phyloP scores from a whole-genome alignment of 75 land plant genomes.

The Pinus albicaulis region DNA sequence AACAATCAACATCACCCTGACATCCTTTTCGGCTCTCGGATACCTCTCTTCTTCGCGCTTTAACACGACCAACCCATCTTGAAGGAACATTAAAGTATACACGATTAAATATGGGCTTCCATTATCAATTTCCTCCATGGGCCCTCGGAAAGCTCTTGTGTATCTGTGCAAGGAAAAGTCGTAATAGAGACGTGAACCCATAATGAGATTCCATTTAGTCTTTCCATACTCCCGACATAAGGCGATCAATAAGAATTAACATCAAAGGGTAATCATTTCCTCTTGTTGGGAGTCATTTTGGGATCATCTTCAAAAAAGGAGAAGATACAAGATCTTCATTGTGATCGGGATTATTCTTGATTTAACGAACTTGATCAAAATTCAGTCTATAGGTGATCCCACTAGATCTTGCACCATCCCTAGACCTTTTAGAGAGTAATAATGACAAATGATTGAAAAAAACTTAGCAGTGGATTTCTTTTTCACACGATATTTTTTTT shows the following conservation, averaged over 20 bases:
- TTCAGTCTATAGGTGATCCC: not conserved
- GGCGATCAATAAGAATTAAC: constrained; percentile 47
- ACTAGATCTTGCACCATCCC: not conserved
- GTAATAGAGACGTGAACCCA: constrained; percentile 41
- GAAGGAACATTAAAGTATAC: constrained; percentile 73
- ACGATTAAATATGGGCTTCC: constrained; percentile 30
- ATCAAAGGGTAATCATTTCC: constrained; percentile 49
- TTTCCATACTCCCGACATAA: constrained; percentile 24
- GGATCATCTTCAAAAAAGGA: constrained; percentile 7
- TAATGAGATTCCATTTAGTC: constrained; percentile 50
- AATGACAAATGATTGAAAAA: not conserved
- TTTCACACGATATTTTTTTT: not conserved
- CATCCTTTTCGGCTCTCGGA: constrained; percentile 55
- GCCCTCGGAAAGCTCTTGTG: constrained; percentile 44
- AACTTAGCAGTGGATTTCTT: not conserved
- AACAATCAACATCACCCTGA: constrained; percentile 47
- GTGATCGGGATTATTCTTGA: not conserved
- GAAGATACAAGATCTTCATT: not conserved
- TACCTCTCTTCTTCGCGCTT: constrained; percentile 81
- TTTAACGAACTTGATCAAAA: not conserved
- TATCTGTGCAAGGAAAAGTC: constrained; percentile 45
- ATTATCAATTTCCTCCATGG: constrained; percentile 42
- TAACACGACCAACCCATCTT: constrained; percentile 57
- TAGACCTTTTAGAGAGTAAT: not conserved
- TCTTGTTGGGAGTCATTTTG: constrained; percentile 10